These are phyloP conservation scores for Prunus yedoensis DNA, from an alignment of 331 rosid genomes.

Conservation along the genomic window DNA sequence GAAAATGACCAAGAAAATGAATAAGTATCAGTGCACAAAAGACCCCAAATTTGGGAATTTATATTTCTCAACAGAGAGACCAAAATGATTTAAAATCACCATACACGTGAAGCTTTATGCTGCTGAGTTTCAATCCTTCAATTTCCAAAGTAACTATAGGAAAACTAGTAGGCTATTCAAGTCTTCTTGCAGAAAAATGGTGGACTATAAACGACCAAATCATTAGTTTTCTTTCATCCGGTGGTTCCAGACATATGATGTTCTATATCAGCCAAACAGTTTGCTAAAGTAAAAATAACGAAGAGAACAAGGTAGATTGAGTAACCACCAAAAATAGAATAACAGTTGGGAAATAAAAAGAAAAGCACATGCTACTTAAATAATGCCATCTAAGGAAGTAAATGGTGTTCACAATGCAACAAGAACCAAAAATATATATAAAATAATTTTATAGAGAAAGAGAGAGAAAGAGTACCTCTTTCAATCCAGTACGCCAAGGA, in stretches of 20 bases:
- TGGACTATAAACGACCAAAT: background rate
- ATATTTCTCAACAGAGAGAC: background rate
- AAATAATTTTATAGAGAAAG: background rate
- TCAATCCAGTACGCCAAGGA: conserved; percentile 88
- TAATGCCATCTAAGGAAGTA: background rate
- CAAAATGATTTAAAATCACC: background rate
- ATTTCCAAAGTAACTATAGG: background rate
- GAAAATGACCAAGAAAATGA: background rate
- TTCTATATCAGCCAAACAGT: background rate
- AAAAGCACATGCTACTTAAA: background rate
- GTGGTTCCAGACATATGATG: background rate
- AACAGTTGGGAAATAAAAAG: background rate
- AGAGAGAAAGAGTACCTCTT: conserved; percentile 56
- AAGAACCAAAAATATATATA: background rate
- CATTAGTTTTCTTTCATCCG: background rate
- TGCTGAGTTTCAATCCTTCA: background rate
- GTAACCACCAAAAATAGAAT: background rate
- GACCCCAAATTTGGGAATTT: background rate
- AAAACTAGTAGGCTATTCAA: background rate
- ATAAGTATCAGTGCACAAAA: background rate
- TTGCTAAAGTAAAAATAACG: background rate
- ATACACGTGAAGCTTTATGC: background rate
- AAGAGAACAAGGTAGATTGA: background rate
- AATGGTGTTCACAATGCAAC: background rate
- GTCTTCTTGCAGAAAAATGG: background rate